Conservation (phyloP, 495 filamentous ascomycete genomes). For the Daldinia decipiens region DNA sequence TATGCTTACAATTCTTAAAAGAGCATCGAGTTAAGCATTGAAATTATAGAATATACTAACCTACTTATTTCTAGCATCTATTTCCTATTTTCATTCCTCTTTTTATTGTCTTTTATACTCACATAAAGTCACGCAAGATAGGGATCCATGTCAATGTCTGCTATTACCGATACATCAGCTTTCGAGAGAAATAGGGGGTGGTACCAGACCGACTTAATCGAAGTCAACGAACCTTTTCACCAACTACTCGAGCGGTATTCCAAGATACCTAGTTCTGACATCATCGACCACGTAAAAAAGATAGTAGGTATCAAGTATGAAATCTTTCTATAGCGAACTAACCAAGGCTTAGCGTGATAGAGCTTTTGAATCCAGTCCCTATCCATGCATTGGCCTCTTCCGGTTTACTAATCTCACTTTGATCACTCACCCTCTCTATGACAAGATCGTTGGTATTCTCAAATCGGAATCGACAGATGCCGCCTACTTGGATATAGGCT, state of each 20-base stretch:
- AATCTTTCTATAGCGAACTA: neutral
- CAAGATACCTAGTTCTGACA: constrained; percentile 39
- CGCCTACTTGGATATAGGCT: constrained; percentile 58
- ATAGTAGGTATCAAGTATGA: constrained; percentile 31
- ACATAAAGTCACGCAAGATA: too few relatives aligned
- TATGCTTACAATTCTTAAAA: too few relatives aligned
- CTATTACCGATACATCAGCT: constrained; percentile 15
- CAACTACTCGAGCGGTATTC: constrained; percentile 45
- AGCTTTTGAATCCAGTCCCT: constrained; percentile 48
- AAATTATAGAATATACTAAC: too few relatives aligned
- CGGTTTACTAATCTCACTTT: constrained; percentile 49
- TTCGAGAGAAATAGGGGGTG: constrained; percentile 20
- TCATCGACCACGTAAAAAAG: constrained; percentile 40
- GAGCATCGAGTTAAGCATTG: too few relatives aligned
- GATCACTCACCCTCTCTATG: constrained; percentile 32
- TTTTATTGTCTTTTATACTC: too few relatives aligned
- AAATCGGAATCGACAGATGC: constrained; percentile 14
- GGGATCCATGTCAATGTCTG: constrained; percentile 19
- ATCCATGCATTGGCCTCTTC: constrained; percentile 54
- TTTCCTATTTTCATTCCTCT: too few relatives aligned
- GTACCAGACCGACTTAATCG: constrained; percentile 29
- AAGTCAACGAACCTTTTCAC: constrained; percentile 40
- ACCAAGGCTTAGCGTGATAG: constrained; percentile 45
- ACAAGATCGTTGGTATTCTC: constrained; percentile 27
- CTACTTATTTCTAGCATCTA: too few relatives aligned